phyloP scores from a whole-genome alignment of 345 rosid species.

The Euphorbia pulcherrima region DNA sequence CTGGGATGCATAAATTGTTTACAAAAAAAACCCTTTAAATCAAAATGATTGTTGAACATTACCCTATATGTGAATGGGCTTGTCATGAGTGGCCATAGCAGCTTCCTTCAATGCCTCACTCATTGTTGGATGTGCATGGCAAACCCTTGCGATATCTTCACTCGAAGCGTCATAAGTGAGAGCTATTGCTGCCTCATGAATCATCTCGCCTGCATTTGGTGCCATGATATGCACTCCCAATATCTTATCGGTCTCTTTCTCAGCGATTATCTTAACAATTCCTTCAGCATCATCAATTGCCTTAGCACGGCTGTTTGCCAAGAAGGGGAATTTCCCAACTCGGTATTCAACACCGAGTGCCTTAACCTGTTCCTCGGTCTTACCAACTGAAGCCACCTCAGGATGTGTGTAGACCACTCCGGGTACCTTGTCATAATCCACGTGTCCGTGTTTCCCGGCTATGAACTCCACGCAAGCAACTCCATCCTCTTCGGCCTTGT shows the following conservation, averaged over 20 bases:
- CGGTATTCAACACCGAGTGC: conserved; percentile 62
- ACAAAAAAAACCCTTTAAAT: conserved; percentile 3
- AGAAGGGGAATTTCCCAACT: conserved; percentile 94
- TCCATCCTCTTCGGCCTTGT: conserved; percentile 99
- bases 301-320: conserved; percentile 98
- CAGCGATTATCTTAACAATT: conserved; percentile 83
- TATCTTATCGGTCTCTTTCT: conserved; percentile 90
- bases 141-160: conserved; percentile 93
- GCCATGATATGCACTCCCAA: conserved; percentile 96
- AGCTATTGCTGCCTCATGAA: conserved; percentile 92
- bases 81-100: conserved; percentile 98
- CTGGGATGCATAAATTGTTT: conserved; percentile 13
- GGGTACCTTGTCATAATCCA: conserved; percentile 94
- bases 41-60: conserved; percentile 16
- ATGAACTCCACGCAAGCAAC: conserved; percentile 97
- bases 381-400: conserved; percentile 95
- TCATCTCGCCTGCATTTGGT: conserved; percentile 93
- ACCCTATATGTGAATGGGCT: conserved; percentile 83
- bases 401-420: conserved; percentile 98
- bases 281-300: conserved; percentile 96
- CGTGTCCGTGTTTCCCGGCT: conserved; percentile 95
- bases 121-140: conserved; percentile 99
- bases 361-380: conserved; percentile 97
- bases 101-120: conserved; percentile 99
- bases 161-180: conserved; percentile 81